Conservation (phyloP, 805 yeast genomes). For the Teunomyces atbi region DNA sequence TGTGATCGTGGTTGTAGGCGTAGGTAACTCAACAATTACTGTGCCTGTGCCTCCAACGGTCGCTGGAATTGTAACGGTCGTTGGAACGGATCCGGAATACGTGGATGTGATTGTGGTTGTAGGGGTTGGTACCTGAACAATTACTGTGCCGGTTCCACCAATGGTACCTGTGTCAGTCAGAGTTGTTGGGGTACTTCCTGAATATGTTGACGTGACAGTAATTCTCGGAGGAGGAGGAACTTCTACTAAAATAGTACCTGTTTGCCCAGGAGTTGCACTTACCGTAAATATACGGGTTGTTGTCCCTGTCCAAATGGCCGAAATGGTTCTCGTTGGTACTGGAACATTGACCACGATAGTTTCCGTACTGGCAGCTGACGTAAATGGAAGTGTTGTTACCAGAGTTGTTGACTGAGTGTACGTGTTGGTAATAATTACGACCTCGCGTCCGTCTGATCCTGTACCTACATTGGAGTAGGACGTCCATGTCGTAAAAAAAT, state of each 20-base stretch:
- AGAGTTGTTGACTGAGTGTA: conserved; percentile 15
- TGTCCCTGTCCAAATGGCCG: conserved; percentile 12
- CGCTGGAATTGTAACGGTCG: background rate
- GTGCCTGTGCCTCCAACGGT: conserved; percentile 12
- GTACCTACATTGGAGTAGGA: background rate
- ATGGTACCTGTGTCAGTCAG: too few relatives aligned
- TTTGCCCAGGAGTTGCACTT: conserved; percentile 15
- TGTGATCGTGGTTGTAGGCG: conserved; percentile 5
- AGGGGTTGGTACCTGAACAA: conserved; percentile 11
- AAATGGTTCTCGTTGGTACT: conserved; percentile 5
- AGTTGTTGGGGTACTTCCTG: too few relatives aligned
- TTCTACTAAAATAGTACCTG: conserved; percentile 21
- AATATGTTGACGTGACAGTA: conserved; percentile 2
- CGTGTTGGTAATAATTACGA: conserved; percentile 8
- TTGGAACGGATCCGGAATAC: conserved; percentile 5
- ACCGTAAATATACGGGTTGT: conserved; percentile 11
- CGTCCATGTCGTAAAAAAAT: background rate
- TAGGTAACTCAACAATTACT: conserved; percentile 9
- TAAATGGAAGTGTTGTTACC: conserved; percentile 13
- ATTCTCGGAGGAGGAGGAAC: conserved; percentile 17
- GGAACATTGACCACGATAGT: conserved; percentile 11
- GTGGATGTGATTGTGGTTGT: conserved; percentile 3
- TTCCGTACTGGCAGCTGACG: background rate
- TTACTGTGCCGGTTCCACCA: conserved; percentile 4
- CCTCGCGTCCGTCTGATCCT: conserved; percentile 6